Evolutionary conservation across 805 yeast genomes (phyloP), one percentile per base, ranked within the genome.

Genomic region (Ogataea henricii): DNA sequence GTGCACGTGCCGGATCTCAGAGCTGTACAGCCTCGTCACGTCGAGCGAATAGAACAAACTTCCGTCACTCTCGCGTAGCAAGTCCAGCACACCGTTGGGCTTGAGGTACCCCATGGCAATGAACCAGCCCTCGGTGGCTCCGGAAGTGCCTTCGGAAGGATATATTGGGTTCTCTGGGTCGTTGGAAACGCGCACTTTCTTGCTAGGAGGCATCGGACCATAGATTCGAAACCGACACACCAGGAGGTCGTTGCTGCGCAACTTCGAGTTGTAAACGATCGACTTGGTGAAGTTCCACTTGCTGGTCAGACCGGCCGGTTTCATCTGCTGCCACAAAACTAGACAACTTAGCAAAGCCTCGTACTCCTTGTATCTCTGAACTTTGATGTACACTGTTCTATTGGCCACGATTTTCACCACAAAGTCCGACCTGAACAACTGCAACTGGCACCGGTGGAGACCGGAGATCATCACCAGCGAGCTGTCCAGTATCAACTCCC

Each of bases 101-200:
- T 79, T 80, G 35, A 87, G 60, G 14, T 81, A 84, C 0, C 87
- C 90, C 84, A 82, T 83, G 1, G 87, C 80, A 44, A 73, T 75
- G 59, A 85, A 85, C 92, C 92, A 87, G 4, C 82, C 82, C 58
- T 81, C 87, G 18, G 67, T 62, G 37, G 45, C 21, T 4, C 43
- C 22, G 48, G 59, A n/a, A 53, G 42, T 38, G 46, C 49, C 40
- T 13, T 42, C 46, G 2, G 40, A 6, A 10, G 63, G 62, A 39
- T 58, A 55, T 4, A 69, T 9, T 40, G 58, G 52, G 46, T 48
- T 58, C 44, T 27, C 46, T 36, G 57, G 62, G 14, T 45, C 57
- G 47, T 23, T 30, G 12, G 45, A 40, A 47, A 63, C 46, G 54
- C 68, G 67, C 14, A 75, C 56, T 50, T 67, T 72, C 47, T 69